Evolutionary conservation across 2,329 filamentous ascomycete species (phyloP), one percentile per base, ranked within the genome.

Genomic region (Furcasterigmium sp.): DNA sequence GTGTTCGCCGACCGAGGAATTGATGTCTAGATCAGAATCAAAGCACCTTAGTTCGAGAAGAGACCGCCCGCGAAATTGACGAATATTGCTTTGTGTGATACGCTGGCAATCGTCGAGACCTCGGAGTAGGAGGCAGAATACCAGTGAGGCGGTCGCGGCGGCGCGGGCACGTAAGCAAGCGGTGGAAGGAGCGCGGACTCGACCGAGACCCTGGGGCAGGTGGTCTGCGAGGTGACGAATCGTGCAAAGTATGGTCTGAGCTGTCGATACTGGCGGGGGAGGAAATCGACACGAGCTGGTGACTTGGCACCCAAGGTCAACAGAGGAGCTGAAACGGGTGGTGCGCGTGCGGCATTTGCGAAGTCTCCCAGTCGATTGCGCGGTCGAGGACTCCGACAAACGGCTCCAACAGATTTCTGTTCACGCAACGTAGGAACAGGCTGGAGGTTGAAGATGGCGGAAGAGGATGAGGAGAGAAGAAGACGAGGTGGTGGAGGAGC

Each of bases 81-180:
- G n/a, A n/a, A n/a, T n/a, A n/a, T n/a, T n/a, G n/a, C n/a, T n/a
- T n/a, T n/a, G n/a, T n/a, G n/a, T n/a, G n/a, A n/a, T n/a, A n/a
- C n/a, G n/a, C 41, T 32, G 44, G 47, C 38, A 43, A 39, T 44
- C 41, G 45, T 37, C 19, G 32, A 17, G 34, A 30, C 32, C 44
- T 43, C 23, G 18, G n/a, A n/a, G n/a, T n/a, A n/a, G n/a, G n/a
- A n/a, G n/a, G n/a, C n/a, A n/a, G n/a, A n/a, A n/a, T n/a, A n/a
- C n/a, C n/a, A n/a, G n/a, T n/a, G n/a, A n/a, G n/a, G n/a, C n/a
- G n/a, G n/a, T n/a, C n/a, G n/a, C n/a, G n/a, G n/a, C n/a, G n/a
- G n/a, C n/a, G n/a, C n/a, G n/a, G n/a, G n/a, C n/a, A n/a, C n/a
- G n/a, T n/a, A n/a, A n/a, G n/a, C n/a, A n/a, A n/a, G n/a, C n/a